Evolutionary conservation across 148 eudicot species (phyloP).

Genomic region (Persicaria tinctoria): DNA sequence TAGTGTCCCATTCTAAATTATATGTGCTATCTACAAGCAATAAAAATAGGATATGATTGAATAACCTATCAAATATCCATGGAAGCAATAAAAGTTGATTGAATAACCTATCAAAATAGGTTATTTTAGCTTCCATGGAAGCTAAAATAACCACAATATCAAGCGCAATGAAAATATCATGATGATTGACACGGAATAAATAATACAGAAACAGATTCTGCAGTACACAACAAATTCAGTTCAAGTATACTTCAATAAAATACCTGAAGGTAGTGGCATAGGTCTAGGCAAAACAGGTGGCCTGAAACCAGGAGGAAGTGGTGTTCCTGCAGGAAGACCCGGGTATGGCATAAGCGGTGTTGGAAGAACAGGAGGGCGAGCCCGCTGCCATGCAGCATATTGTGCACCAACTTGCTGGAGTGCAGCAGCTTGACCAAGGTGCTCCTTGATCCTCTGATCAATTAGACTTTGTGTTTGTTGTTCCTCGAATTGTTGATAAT

Average conservation of each 20-base stretch:
- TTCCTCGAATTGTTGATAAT: slow-evolving; percentile 85
- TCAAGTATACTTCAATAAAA: background rate
- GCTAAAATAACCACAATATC: background rate
- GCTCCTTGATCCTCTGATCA: slow-evolving; percentile 88
- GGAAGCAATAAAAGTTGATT: too few relatives aligned
- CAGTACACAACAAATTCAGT: background rate
- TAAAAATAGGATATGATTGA: background rate
- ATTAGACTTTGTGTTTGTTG: slow-evolving; percentile 81
- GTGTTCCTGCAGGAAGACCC: slow-evolving; percentile 32
- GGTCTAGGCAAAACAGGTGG: slow-evolving; percentile 79
- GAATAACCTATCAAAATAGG: too few relatives aligned
- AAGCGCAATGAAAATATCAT: background rate
- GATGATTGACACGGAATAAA: background rate
- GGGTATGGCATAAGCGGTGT: slow-evolving; percentile 51
- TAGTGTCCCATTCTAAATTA: background rate
- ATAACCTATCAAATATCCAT: background rate
- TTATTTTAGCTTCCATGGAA: background rate
- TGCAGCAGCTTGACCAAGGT: slow-evolving; percentile 66
- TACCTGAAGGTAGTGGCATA: slow-evolving; percentile 45
- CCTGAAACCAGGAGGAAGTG: slow-evolving; percentile 48
- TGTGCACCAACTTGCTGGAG: slow-evolving; percentile 58
- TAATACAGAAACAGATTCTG: background rate
- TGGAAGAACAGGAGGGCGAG: slow-evolving; percentile 54
- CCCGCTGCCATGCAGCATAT: slow-evolving; percentile 41
- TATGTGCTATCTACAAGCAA: background rate